These are phyloP conservation scores for Penicillium sp. DNA, from an alignment of 2,329 filamentous ascomycete genomes.

Conservation along the genomic window DNA sequence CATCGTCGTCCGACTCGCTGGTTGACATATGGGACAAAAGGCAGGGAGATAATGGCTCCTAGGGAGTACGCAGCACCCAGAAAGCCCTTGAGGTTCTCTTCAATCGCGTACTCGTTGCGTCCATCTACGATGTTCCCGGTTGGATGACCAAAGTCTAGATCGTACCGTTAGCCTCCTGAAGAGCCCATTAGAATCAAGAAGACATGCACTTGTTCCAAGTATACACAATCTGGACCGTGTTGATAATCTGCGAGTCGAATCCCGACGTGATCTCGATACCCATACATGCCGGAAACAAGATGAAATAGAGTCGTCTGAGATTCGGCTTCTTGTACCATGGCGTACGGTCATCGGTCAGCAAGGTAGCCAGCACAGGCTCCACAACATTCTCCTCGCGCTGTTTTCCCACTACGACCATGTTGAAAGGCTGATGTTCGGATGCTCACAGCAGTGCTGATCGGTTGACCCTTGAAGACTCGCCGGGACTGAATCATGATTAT, in stretches of 20 bases:
- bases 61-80: conserved; percentile 61
- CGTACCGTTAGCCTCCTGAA: conserved; percentile 6
- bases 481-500: conserved; percentile 7
- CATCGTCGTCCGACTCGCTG: conserved; percentile 57
- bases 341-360: conserved; percentile 38
- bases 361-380: conserved; percentile 24
- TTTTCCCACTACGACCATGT: conserved; percentile 24
- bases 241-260: conserved; percentile 56
- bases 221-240: conserved; percentile 44
- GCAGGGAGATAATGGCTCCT: conserved; percentile 59
- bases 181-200: background rate
- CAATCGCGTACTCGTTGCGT: conserved; percentile 20
- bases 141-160: conserved; percentile 23
- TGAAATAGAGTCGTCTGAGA: conserved; percentile 56
- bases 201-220: conserved; percentile 41
- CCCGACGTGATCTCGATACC: conserved; percentile 64
- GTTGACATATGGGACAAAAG: conserved; percentile 58
- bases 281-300: conserved; percentile 61
- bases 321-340: conserved; percentile 62
- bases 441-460: conserved; percentile 5
- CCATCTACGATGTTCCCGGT: conserved; percentile 24
- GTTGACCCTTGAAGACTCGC: conserved; percentile 4
- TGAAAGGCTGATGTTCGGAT: conserved; percentile 8
- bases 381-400: conserved; percentile 27
- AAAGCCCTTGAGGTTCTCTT: conserved; percentile 46